A percentile compares a stretch with the other conserved stretches of the same genome.
phyloP scores from a whole-genome alignment of 192 early-diverging fungal species.

The Backusella morwellensis region DNA sequence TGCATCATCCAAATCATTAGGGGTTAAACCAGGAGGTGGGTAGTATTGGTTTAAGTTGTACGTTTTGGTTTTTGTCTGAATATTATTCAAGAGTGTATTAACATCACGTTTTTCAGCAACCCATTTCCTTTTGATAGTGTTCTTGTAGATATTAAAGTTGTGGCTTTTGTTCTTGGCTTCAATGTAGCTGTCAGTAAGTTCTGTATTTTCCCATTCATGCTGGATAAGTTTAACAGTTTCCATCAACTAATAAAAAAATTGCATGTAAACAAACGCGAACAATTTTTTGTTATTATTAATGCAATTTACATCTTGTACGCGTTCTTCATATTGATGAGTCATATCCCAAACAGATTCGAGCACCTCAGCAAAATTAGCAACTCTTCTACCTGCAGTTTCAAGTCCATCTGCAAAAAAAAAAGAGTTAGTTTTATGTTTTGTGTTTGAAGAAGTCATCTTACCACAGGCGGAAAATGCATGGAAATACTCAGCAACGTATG shows the following conservation, averaged over 20 bases:
- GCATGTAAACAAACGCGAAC: no score
- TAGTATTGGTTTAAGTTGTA: slow-evolving; percentile 86
- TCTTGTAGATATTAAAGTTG: slow-evolving; percentile 87
- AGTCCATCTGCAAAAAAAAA: slow-evolving; percentile 58
- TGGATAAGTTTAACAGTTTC: slow-evolving; percentile 62
- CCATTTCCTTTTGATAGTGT: slow-evolving; percentile 77
- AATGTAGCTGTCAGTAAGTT: slow-evolving; percentile 66
- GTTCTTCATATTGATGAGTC: slow-evolving; percentile 90
- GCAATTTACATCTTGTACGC: slow-evolving; percentile 57
- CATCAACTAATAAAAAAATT: slow-evolving; percentile 53
- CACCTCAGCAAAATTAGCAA: slow-evolving; percentile 89
- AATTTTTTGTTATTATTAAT: background rate
- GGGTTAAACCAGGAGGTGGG: slow-evolving; percentile 72
- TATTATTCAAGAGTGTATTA: slow-evolving; percentile 90
- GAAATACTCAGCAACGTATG: slow-evolving; percentile 98
- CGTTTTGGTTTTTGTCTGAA: slow-evolving; percentile 95
- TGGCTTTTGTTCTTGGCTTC: slow-evolving; percentile 71
- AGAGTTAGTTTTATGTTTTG: background rate
- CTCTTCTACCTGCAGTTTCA: slow-evolving; percentile 86
- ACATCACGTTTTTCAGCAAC: slow-evolving; percentile 89
- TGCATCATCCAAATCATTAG: slow-evolving; percentile 70
- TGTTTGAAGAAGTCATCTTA: slow-evolving; percentile 2
- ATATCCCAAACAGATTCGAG: slow-evolving; percentile 90
- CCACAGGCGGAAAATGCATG: slow-evolving; percentile 92
- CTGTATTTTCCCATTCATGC: slow-evolving; percentile 61